A percentile compares a stretch with the other conserved stretches of the same genome.
Conservation (phyloP, 2,329 filamentous ascomycete genomes). For the Chalara sp. region DNA sequence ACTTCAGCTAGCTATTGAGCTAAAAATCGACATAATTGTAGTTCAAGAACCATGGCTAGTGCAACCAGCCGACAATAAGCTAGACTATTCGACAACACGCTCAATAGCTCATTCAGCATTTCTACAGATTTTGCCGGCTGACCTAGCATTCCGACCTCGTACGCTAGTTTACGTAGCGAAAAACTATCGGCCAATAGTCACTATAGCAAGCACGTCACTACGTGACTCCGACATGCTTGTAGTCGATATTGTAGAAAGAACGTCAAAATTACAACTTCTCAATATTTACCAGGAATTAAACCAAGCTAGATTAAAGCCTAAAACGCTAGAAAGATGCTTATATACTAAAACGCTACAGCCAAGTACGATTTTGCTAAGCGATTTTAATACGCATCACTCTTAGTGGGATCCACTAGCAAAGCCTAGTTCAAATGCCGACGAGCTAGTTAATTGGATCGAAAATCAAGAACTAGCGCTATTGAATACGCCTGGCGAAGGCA, state of each 20-base stretch:
- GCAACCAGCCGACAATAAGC: background rate
- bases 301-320: background rate
- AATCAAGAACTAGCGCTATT: background rate
- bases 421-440: background rate
- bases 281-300: background rate
- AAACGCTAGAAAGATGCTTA: background rate
- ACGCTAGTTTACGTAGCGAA: background rate
- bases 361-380: background rate
- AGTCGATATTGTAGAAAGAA: background rate
- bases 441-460: background rate
- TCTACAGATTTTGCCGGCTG: background rate
- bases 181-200: background rate
- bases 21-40: background rate
- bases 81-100: background rate
- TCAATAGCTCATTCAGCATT: background rate
- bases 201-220: background rate
- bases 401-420: background rate
- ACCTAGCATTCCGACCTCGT: background rate
- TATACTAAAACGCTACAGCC: background rate
- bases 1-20: background rate
- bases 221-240: background rate
- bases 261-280: background rate
- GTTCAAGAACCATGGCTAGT: background rate
- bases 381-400: background rate
- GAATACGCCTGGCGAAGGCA: background rate